Conservation (phyloP, 225 moss, liverwort and hornwort species). For the Ulota crispa region DNA sequence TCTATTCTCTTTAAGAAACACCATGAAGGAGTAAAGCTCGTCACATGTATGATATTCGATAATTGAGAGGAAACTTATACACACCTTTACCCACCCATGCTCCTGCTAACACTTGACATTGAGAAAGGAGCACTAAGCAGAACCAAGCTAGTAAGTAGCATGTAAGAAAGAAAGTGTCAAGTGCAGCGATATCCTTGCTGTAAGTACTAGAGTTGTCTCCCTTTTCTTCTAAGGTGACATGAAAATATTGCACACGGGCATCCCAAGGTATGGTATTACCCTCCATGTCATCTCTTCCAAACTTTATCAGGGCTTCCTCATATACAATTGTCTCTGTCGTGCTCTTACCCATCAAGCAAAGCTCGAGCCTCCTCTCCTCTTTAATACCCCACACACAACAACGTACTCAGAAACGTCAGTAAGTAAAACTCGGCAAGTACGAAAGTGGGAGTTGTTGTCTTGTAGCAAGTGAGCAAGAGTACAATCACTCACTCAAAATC, state of each 20-base stretch:
- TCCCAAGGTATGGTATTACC: slow-evolving; percentile 30
- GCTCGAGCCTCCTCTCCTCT: slow-evolving; percentile 74
- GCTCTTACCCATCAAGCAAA: slow-evolving; percentile 59
- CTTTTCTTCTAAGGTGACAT: slow-evolving; percentile 35
- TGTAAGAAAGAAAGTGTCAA: slow-evolving; percentile 53
- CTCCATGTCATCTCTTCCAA: slow-evolving; percentile 73
- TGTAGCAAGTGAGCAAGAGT: neutral
- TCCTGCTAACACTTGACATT: slow-evolving; percentile 71
- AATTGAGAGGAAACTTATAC: neutral
- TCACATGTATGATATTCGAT: neutral
- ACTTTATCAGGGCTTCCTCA: slow-evolving; percentile 48
- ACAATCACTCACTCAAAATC: neutral
- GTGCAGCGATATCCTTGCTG: neutral
- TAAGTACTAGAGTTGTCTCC: slow-evolving; percentile 22
- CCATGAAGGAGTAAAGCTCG: neutral
- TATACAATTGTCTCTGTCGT: slow-evolving; percentile 56
- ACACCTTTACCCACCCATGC: slow-evolving; percentile 54
- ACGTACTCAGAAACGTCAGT: neutral
- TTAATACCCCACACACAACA: neutral
- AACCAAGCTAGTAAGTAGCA: slow-evolving; percentile 51
- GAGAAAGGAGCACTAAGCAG: slow-evolving; percentile 60
- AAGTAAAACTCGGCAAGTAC: neutral
- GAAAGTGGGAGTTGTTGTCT: neutral
- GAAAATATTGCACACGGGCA: slow-evolving; percentile 54
- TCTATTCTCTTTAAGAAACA: neutral